Base-by-base conservation (phyloP, 805 yeast species). In the Starmerella floris region DNA sequence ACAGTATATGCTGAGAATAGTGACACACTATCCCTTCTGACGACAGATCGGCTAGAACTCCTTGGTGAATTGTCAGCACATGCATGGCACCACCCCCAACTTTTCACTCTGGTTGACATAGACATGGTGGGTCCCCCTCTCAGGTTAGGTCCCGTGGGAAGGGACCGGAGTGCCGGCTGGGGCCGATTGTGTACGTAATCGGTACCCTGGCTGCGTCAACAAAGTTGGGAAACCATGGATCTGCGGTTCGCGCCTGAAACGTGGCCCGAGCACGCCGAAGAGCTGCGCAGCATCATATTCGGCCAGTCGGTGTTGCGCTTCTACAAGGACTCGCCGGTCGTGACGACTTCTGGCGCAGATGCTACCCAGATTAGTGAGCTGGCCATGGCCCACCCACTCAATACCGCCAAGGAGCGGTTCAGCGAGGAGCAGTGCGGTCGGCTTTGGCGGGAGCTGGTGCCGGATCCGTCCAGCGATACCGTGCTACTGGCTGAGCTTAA, bases 331-430 rank as follows among this genome's bases (percentile, higher is more conserved):
- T 17, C 38, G 8, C 6, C 37, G 3, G 35, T 35, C 5, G 10
- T 39, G 10, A 22, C 38, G 36, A 23, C 44, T 9, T 30, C 42
- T 10, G 22, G 35, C 11, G 21, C 36, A 2, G 49, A 46, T 20
- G 3, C 35, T 9, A 38, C 11, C 21, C 19, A 30, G 23, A 40
- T 46, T n/a, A 28, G 37, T 32, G 27, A 20, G 22, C 35, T 36
- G 3, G 43, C 37, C 15, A 35, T 41, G 10, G 25, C 5, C n/a
- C 49, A 46, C 30, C 49, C 49, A 13, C 42, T 46, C 25, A 46
- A 46, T 30, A 23, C 27, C 5, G 55, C 58, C 26, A 25, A 44
- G n/a, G 21, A 30, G 17, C 35, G 32, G 23, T 32, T 44, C 22
- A 17, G 20, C 2, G 27, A 1, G 2, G 43, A 32, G 2, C 40